These are phyloP conservation scores for Grigorovia jiainica DNA, from an alignment of 805 yeast genomes.

Conservation along the genomic window DNA sequence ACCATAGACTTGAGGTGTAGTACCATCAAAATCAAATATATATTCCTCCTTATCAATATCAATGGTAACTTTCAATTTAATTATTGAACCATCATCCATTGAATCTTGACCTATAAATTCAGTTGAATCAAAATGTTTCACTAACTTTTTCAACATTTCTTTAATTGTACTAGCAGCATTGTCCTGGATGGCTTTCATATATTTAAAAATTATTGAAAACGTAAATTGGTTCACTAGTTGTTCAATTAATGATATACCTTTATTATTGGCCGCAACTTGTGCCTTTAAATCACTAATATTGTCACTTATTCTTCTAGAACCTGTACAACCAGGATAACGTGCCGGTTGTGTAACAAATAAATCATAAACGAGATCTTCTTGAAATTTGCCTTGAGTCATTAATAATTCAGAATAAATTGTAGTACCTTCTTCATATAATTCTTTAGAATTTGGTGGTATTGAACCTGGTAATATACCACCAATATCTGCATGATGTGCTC, in stretches of 20 bases:
- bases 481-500: constrained; percentile 96
- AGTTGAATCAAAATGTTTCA: constrained; percentile 32
- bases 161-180: constrained; percentile 72
- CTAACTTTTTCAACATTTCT: constrained; percentile 37
- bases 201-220: constrained; percentile 47
- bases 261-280: constrained; percentile 81
- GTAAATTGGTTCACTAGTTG: constrained; percentile 56
- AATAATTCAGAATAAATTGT: constrained; percentile 70
- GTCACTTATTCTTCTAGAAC: constrained; percentile 76
- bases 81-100: constrained; percentile 77
- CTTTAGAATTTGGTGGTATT: constrained; percentile 87
- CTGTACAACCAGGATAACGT: constrained; percentile 75
- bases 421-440: constrained; percentile 86
- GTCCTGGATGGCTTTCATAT: constrained; percentile 75
- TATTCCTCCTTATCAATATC: constrained; percentile 48
- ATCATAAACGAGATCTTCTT: constrained; percentile 57
- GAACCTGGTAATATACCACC: constrained; percentile 90
- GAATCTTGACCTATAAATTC: constrained; percentile 47
- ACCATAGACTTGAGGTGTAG: constrained; percentile 81
- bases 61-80: constrained; percentile 45
- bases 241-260: constrained; percentile 62
- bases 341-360: constrained; percentile 68
- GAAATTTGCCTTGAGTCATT: constrained; percentile 63
- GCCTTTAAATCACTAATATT: constrained; percentile 79
- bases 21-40: constrained; percentile 74